phyloP scores from a whole-genome alignment of 495 filamentous ascomycete species.

The Trichoderma asperelloides region DNA sequence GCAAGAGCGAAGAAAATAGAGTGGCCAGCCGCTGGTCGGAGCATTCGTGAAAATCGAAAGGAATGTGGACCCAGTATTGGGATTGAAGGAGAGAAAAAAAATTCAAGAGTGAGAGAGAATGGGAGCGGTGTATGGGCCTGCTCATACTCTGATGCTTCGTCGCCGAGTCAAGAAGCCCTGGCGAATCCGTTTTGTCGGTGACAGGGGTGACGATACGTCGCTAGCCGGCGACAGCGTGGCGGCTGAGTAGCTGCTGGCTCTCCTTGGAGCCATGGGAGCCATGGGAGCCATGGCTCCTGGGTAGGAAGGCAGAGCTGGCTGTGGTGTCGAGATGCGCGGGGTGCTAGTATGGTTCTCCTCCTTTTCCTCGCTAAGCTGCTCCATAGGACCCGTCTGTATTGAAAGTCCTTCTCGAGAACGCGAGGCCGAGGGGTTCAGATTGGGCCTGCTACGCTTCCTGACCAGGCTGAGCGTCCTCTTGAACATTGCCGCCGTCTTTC shows the following conservation, averaged over 20 bases:
- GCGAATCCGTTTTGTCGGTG: conserved; percentile 4
- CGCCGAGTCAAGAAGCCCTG: conserved; percentile 1
- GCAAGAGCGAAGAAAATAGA: background rate
- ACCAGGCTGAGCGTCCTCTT: conserved; percentile 38
- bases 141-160: conserved; percentile 3
- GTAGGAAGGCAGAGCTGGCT: background rate
- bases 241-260: conserved; percentile 4
- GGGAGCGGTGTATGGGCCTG: background rate
- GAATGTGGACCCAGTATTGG: background rate
- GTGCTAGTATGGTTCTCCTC: background rate
- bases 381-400: background rate
- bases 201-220: conserved; percentile 3
- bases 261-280: background rate
- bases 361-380: conserved; percentile 1
- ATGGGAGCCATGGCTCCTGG: background rate
- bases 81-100: background rate
- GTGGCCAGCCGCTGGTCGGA: background rate
- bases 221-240: background rate
- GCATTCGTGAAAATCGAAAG: background rate
- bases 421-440: conserved; percentile 18
- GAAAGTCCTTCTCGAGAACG: background rate
- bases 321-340: background rate
- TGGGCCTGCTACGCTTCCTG: conserved; percentile 37
- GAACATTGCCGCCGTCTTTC: conserved; percentile 31
- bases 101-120: background rate